A percentile compares a stretch with the other conserved stretches of the same genome.
Evolutionary conservation across 208 protist species (phyloP).

Genomic region (Wallacemonas collosoma): DNA sequence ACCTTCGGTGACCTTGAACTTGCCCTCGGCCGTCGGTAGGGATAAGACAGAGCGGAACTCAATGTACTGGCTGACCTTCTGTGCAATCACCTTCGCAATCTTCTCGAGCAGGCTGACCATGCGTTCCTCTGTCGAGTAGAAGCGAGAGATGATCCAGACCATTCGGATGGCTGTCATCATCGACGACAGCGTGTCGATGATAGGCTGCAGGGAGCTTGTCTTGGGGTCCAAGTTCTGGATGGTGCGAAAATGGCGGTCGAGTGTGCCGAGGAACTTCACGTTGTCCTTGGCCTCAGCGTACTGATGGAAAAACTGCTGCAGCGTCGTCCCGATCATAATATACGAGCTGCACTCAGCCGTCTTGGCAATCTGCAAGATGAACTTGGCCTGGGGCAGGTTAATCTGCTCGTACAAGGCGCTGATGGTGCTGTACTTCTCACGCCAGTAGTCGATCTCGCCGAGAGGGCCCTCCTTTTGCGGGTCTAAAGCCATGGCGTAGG

Average conservation of each 20-base stretch:
- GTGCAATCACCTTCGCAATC: constrained; percentile 96
- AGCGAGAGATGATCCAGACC: constrained; percentile 99
- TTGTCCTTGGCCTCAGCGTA: constrained; percentile 99
- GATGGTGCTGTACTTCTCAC: constrained; percentile 95
- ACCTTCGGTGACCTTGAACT: constrained; percentile 87
- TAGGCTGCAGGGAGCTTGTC: constrained; percentile 88
- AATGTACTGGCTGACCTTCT: constrained; percentile 95
- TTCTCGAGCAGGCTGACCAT: constrained; percentile 98
- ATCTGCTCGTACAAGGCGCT: constrained; percentile 97
- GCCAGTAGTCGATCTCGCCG: constrained; percentile 98
- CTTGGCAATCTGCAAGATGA: constrained; percentile 92
- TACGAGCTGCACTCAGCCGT: constrained; percentile 88
- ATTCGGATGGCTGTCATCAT: constrained; percentile 99
- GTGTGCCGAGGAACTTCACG: constrained; percentile 98
- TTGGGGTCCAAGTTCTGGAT: constrained; percentile 87
- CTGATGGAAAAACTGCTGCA: constrained; percentile 94
- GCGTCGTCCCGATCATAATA: constrained; percentile 89
- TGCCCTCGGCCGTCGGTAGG: constrained; percentile 75
- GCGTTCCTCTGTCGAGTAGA: constrained; percentile 98
- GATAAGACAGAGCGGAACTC: constrained; percentile 91
- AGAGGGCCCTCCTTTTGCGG: constrained; percentile 93
- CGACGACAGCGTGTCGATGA: constrained; percentile 97
- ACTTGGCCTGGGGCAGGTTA: constrained; percentile 93
- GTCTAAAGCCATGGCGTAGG: constrained; percentile 90
- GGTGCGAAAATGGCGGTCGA: constrained; percentile 99